A percentile compares a stretch with the other conserved stretches of the same genome.
phyloP scores from a whole-genome alignment of 805 yeast genomes.

The Saccharomycopsis oosterbeekiorum region DNA sequence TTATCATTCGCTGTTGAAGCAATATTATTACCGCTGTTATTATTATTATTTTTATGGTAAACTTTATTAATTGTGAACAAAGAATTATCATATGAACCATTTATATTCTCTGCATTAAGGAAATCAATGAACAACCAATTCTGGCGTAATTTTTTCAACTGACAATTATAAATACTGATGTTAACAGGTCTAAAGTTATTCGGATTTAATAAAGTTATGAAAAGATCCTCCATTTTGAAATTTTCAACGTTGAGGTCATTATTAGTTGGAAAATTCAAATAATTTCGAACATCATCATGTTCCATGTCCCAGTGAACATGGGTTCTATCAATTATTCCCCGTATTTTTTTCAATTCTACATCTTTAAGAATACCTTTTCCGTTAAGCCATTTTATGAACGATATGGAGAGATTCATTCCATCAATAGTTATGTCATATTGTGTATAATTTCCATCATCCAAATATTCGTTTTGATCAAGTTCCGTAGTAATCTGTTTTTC shows the following conservation, averaged over 20 bases:
- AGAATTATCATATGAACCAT: constrained; percentile 90
- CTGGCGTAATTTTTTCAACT: constrained; percentile 66
- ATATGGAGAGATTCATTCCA: constrained; percentile 67
- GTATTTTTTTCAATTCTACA: constrained; percentile 68
- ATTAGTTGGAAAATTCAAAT: constrained; percentile 59
- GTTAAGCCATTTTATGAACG: constrained; percentile 78
- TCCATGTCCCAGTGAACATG: constrained; percentile 75
- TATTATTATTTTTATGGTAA: neutral
- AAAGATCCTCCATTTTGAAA: constrained; percentile 73
- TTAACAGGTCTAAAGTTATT: constrained; percentile 71
- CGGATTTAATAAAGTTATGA: constrained; percentile 78
- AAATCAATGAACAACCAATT: constrained; percentile 92
- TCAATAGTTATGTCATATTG: constrained; percentile 91
- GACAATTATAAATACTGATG: constrained; percentile 82
- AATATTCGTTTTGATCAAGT: constrained; percentile 11
- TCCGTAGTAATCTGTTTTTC: neutral
- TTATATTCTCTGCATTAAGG: constrained; percentile 63
- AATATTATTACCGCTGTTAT: neutral
- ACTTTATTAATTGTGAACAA: constrained; percentile 76
- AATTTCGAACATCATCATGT: constrained; percentile 68
- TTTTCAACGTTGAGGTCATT: constrained; percentile 92
- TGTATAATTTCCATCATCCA: constrained; percentile 90
- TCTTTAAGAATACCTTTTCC: constrained; percentile 83
- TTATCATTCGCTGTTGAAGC: neutral
- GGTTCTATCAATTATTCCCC: constrained; percentile 90